phyloP scores from a whole-genome alignment of 495 filamentous ascomycete genomes.

The Tuber magnatum region DNA sequence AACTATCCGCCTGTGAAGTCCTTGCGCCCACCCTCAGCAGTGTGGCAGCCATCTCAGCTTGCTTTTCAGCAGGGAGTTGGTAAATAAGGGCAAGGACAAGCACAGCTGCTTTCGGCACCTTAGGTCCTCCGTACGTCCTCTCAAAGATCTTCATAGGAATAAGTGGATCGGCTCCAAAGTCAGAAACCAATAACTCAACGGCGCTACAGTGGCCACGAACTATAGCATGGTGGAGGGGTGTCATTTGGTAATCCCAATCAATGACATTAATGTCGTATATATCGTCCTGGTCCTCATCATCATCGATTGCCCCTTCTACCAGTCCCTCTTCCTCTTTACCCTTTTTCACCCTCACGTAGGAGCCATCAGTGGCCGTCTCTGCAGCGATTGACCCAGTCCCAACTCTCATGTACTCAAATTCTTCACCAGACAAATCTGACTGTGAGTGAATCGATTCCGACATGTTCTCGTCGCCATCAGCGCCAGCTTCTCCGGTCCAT shows the following conservation, averaged over 20 bases:
- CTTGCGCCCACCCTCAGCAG: constrained; percentile 66
- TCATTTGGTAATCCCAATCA: constrained; percentile 59
- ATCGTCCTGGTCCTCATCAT: constrained; percentile 62
- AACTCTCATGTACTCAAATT: constrained; percentile 19
- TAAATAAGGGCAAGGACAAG: constrained; percentile 57
- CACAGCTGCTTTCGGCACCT: constrained; percentile 50
- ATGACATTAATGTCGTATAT: constrained; percentile 67
- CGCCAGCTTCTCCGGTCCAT: constrained; percentile 8
- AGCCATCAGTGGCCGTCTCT: constrained; percentile 41
- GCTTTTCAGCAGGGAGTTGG: constrained; percentile 50
- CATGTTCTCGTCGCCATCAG: neutral
- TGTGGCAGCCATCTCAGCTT: constrained; percentile 54
- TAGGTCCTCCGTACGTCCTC: constrained; percentile 41
- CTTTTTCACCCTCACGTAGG: constrained; percentile 42
- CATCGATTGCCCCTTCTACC: constrained; percentile 43
- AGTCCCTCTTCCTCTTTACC: constrained; percentile 46
- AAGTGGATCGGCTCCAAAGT: constrained; percentile 65
- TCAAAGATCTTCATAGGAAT: constrained; percentile 57
- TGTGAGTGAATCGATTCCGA: constrained; percentile 2
- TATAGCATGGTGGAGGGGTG: constrained; percentile 71
- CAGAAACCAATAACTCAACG: constrained; percentile 61
- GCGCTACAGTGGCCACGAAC: constrained; percentile 58
- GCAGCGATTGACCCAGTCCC: constrained; percentile 26
- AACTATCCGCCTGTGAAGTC: constrained; percentile 60
- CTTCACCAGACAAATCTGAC: constrained; percentile 1